Evolutionary conservation across 75 land plant genomes (phyloP).

Genomic region (Pseudotsuga menziesii): DNA sequence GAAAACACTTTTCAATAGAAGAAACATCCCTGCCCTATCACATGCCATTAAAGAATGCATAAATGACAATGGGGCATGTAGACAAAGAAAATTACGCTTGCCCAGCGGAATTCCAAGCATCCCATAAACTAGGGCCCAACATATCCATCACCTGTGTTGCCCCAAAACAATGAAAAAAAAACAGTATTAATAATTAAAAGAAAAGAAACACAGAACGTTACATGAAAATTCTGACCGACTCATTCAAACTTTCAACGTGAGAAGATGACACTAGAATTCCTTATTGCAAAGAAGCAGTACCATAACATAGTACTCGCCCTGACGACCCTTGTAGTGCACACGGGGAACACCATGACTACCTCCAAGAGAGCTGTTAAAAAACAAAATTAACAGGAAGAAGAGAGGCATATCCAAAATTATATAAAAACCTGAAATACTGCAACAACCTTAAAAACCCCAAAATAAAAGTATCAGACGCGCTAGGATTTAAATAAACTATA

Average conservation of each 20-base stretch:
- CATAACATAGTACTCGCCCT: conserved; percentile 89
- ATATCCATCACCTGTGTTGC: conserved; percentile 81
- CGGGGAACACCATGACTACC: conserved; percentile 92
- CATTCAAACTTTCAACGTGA: not conserved
- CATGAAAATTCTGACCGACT: not conserved
- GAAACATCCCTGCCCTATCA: not conserved
- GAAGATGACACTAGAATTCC: not conserved
- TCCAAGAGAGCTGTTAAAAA: conserved; percentile 61
- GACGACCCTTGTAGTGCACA: conserved; percentile 86
- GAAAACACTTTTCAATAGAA: not conserved
- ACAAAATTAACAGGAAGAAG: conserved; percentile 5
- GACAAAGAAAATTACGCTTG: conserved; percentile 66
- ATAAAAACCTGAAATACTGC: not conserved
- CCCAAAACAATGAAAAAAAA: conserved; percentile 5
- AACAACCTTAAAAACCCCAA: not conserved
- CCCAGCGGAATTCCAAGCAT: conserved; percentile 85
- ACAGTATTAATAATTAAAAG: not conserved
- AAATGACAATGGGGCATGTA: not conserved
- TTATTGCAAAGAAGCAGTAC: conserved; percentile 25
- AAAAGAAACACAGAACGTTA: not conserved
- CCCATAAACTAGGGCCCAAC: conserved; percentile 95
- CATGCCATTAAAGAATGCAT: not conserved
- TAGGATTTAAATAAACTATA: no score
- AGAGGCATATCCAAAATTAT: not conserved
- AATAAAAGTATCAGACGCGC: not conserved